Base-by-base conservation (phyloP, 73 alveolate species). In the Paramecium primaurelia region DNA sequence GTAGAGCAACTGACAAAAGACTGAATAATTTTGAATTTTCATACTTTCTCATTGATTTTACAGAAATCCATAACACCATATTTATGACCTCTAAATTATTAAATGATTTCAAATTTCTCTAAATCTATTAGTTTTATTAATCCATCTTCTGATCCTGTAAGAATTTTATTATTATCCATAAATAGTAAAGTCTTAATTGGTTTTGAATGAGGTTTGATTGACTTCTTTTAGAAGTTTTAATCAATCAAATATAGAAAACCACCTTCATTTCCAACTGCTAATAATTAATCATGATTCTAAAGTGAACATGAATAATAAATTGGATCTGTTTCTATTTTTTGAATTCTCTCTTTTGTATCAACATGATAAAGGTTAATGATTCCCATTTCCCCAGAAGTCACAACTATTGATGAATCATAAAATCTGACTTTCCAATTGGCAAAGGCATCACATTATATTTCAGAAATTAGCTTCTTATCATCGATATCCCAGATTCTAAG, bases 131-230 rank as follows among this genome's bases (percentile, higher is more conserved):
- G 34, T 80, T 80, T 80, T 3, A 80, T 80, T 42, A 45, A 44
- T n/a, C 91, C 91, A 80, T 80, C 91, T 0, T 80, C 91, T 10
- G 91, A 80, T 80, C 91, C 91, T 22, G 73, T 47, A 3, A 80
- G 14, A 8, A 80, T 20, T 80, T 80, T 80, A 44, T 80, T 80
- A 3, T 45, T 40, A 14, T 47, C 91, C 25, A 42, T 20, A 36
- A 80, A 80, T 44, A 32, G 14, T 7, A 45, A 10, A 11, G 91
- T 12, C 34, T 47, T 40, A 6, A 80, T 80, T n/a, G 91, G 77
- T 25, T 80, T 80, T 9, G 71, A 49, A 80, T 42, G 73, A 10
- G 58, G 47, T 49, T 49, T 80, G 37, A 80, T 42, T 37, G 16
- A 6, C 14, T 80, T 49, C 47, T 80, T 80, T 45, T 42, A 10